Conservation (phyloP, 306 rosid genomes). For the Lathyrus aphaca region DNA sequence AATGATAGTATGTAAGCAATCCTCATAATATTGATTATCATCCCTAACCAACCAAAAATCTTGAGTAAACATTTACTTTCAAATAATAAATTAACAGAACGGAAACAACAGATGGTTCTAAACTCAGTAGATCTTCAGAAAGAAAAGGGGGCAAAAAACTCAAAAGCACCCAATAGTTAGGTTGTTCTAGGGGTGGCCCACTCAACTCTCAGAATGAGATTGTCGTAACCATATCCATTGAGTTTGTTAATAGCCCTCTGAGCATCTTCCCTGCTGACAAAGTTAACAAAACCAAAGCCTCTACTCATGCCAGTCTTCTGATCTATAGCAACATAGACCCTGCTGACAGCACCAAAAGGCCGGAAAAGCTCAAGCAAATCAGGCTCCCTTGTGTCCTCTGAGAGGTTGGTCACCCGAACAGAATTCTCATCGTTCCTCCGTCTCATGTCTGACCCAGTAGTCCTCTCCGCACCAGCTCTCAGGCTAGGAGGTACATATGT, state of each 20-base stretch:
- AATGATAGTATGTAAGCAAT: background rate
- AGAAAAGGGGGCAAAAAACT: constrained; percentile 15
- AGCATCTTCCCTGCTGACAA: constrained; percentile 91
- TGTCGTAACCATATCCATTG: constrained; percentile 93
- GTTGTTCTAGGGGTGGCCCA: constrained; percentile 58
- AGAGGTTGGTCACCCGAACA: constrained; percentile 93
- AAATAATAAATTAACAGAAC: constrained; percentile 24
- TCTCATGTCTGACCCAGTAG: constrained; percentile 76
- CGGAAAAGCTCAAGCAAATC: constrained; percentile 94
- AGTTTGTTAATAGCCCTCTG: constrained; percentile 91
- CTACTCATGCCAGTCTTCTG: constrained; percentile 86
- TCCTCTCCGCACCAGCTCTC: constrained; percentile 77
- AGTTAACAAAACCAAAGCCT: constrained; percentile 95
- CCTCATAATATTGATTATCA: background rate
- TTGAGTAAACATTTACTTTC: background rate
- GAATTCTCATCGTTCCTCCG: constrained; percentile 94
- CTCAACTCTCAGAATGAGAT: constrained; percentile 58
- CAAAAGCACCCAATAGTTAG: background rate
- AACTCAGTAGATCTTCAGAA: background rate
- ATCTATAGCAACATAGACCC: constrained; percentile 91
- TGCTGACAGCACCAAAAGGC: constrained; percentile 86
- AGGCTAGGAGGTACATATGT: constrained; percentile 82
- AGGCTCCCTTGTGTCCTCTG: constrained; percentile 92
- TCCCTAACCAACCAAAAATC: constrained; percentile 3
- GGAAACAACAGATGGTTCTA: background rate